Evolutionary conservation across 352 stramenopile genomes (phyloP).

Genomic region (Globisporangium uncinulatum): DNA sequence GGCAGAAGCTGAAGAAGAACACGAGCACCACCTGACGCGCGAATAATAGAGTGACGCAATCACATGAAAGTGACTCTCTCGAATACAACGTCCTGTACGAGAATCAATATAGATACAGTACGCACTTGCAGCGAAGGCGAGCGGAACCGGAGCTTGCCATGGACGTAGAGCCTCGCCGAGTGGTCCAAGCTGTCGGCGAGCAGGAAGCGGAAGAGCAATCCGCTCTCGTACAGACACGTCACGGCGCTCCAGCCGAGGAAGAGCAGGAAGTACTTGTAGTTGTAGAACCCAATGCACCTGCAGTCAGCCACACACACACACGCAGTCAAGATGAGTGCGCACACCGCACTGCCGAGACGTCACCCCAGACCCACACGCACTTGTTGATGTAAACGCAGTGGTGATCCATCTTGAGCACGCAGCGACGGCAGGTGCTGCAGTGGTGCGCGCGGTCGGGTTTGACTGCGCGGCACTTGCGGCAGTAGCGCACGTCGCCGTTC

Average conservation of each 20-base stretch:
- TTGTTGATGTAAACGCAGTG: conserved; percentile 90
- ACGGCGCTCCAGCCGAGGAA: conserved; percentile 74
- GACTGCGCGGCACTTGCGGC: conserved; percentile 65
- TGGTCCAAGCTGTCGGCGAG: conserved; percentile 50
- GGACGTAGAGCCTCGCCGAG: conserved; percentile 45
- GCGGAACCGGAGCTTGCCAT: conserved; percentile 44
- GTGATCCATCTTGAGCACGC: conserved; percentile 87
- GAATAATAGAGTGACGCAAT: not conserved
- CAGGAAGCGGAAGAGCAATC: conserved; percentile 59
- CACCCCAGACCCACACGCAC: conserved; percentile 21
- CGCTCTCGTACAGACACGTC: conserved; percentile 66
- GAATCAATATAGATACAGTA: too few relatives aligned
- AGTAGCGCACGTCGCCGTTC: conserved; percentile 59
- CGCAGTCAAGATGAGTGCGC: not conserved
- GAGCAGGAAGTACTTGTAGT: conserved; percentile 88
- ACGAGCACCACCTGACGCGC: conserved; percentile 43
- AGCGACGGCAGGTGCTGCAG: conserved; percentile 70
- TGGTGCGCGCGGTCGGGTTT: conserved; percentile 83
- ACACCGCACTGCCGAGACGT: too few relatives aligned
- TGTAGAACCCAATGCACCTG: conserved; percentile 84
- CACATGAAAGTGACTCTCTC: too few relatives aligned
- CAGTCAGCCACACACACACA: not conserved
- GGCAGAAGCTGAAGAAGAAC: conserved; percentile 63
- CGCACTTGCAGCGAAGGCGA: conserved; percentile 60
- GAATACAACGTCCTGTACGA: too few relatives aligned